Percentiles rank a stretch among this genome's conserved stretches.
Conservation (phyloP, 441 rosid species). For the Pelargonium myrrhifolium region DNA sequence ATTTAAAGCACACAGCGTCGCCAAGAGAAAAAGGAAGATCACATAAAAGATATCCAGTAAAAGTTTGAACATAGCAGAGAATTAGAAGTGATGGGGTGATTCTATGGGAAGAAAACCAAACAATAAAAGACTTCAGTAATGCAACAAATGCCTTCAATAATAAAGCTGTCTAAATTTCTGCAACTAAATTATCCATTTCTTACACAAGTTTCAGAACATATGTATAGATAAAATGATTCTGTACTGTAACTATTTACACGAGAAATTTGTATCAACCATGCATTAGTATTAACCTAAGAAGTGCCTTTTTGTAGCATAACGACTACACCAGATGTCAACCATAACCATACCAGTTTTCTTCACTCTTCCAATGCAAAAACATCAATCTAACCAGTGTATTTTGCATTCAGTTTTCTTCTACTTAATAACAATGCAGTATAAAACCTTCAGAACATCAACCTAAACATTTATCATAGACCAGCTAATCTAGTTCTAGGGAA, state of each 20-base stretch:
- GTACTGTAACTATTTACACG: background rate
- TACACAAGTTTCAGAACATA: constrained; percentile 2
- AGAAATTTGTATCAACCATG: background rate
- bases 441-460: too few species aligned
- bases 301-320: background rate
- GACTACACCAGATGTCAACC: background rate
- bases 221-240: background rate
- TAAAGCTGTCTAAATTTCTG: background rate
- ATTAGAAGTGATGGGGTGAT: background rate
- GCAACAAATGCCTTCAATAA: background rate
- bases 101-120: constrained; percentile 3
- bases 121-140: background rate
- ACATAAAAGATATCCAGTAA: background rate
- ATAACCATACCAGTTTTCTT: background rate
- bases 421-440: too few species aligned
- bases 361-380: background rate
- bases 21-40: background rate
- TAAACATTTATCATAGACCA: too few species aligned
- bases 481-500: background rate
- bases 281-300: background rate
- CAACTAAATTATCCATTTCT: background rate
- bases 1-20: background rate
- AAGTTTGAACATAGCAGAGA: background rate
- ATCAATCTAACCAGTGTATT: background rate
- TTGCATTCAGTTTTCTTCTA: background rate